Evolutionary conservation across 352 stramenopile species (phyloP).

Genomic region (Pythium grandisporangium): DNA sequence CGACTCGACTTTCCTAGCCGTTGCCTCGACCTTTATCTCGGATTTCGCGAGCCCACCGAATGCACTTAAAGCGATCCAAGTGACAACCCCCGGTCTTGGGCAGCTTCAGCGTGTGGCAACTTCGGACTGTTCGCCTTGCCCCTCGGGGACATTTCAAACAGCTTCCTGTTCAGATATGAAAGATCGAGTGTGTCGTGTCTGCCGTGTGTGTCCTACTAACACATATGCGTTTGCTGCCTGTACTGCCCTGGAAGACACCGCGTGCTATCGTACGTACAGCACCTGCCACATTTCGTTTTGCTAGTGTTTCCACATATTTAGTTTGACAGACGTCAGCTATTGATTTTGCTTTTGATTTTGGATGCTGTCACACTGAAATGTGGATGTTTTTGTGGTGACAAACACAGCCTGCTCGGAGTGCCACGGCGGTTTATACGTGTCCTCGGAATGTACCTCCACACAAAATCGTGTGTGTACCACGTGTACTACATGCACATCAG

Average conservation of each 20-base stretch:
- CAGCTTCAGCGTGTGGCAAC: conserved; percentile 27
- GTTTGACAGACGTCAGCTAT: no score
- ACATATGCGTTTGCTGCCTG: conserved; percentile 42
- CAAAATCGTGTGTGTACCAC: conserved; percentile 42
- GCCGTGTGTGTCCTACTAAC: conserved; percentile 47
- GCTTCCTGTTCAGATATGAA: conserved; percentile 54
- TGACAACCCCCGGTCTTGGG: background rate
- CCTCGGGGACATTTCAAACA: conserved; percentile 24
- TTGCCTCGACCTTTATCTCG: conserved; percentile 21
- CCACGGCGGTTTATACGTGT: conserved; percentile 29
- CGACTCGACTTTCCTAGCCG: conserved; percentile 38
- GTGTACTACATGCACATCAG: conserved; percentile 56
- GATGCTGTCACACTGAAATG: background rate
- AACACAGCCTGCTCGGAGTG: conserved; percentile 59
- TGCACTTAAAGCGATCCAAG: conserved; percentile 13
- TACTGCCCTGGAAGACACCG: conserved; percentile 38
- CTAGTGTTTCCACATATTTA: no score
- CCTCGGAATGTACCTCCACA: conserved; percentile 32
- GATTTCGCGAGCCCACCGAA: conserved; percentile 42
- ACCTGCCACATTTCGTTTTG: background rate
- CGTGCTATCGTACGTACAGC: conserved; percentile 53
- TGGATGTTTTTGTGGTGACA: background rate
- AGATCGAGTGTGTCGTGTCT: conserved; percentile 40
- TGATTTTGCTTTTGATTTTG: background rate
- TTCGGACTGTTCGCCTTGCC: conserved; percentile 44